Percentiles rank a stretch among this genome's conserved stretches.
Evolutionary conservation across 1,284 basidiomycete genomes (phyloP).

Genomic region (Stereum hirsutum): DNA sequence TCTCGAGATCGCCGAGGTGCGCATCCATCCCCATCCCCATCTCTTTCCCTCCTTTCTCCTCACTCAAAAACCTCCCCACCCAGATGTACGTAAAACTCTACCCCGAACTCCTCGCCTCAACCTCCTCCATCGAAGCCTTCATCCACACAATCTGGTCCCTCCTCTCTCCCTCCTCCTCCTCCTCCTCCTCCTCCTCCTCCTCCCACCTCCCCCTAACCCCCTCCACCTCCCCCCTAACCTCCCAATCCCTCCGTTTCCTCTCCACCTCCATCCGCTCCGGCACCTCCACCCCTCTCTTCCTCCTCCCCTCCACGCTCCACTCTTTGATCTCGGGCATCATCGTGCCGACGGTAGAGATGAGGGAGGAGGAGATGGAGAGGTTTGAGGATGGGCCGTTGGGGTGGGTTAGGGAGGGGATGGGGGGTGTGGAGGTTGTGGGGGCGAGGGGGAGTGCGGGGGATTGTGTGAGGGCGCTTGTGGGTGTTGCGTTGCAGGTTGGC

Average conservation of each 20-base stretch:
- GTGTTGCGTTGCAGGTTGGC: slow-evolving; percentile 80
- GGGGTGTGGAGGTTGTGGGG: slow-evolving; percentile 67
- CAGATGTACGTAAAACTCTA: slow-evolving; percentile 90
- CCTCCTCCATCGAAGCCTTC: slow-evolving; percentile 69
- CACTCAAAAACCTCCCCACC: not conserved
- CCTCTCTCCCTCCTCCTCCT: slow-evolving; percentile 40
- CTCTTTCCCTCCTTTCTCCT: slow-evolving; percentile 5
- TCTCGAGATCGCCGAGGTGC: slow-evolving; percentile 82
- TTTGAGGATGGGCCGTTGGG: slow-evolving; percentile 98
- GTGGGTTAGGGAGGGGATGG: slow-evolving; percentile 86
- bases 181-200: slow-evolving; percentile 30
- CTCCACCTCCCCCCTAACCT: slow-evolving; percentile 57
- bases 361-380: slow-evolving; percentile 89
- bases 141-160: slow-evolving; percentile 92
- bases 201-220: not conserved
- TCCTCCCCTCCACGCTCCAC: slow-evolving; percentile 71
- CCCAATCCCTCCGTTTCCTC: slow-evolving; percentile 89
- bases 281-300: slow-evolving; percentile 64
- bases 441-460: slow-evolving; percentile 90
- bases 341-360: slow-evolving; percentile 84
- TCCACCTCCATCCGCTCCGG: slow-evolving; percentile 88
- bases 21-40: slow-evolving; percentile 3
- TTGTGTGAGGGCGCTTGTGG: slow-evolving; percentile 82
- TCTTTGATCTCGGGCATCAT: slow-evolving; percentile 87
- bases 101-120: slow-evolving; percentile 72